Percentiles rank a stretch among this genome's conserved stretches.
phyloP scores from a whole-genome alignment of 495 filamentous ascomycete species.

The Lophiotrema nucula region DNA sequence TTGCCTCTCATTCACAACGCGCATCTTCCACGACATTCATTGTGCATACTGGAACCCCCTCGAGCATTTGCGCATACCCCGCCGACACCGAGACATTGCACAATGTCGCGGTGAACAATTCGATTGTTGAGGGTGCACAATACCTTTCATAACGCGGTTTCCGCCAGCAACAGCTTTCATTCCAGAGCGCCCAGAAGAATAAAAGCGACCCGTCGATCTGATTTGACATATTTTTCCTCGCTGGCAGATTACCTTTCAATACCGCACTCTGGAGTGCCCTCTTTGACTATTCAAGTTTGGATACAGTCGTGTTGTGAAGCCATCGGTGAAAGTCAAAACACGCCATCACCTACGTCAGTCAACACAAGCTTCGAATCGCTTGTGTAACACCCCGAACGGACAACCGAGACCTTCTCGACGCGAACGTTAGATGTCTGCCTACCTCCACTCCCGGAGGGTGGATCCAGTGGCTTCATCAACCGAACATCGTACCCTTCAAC shows the following conservation, averaged over 20 bases:
- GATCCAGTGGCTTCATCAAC: not conserved
- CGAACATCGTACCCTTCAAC: not conserved
- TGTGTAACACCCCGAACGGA: not conserved
- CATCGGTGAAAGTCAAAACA: no score
- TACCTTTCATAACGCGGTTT: slow-evolving; percentile 4
- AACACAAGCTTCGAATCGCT: not conserved
- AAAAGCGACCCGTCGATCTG: not conserved
- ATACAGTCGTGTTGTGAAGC: no score
- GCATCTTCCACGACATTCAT: not conserved
- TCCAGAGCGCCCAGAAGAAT: slow-evolving; percentile 5
- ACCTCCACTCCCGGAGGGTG: slow-evolving; percentile 27
- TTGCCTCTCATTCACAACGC: not conserved
- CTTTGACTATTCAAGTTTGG: not conserved
- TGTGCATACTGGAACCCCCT: no score
- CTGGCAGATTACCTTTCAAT: not conserved
- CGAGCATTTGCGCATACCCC: not conserved
- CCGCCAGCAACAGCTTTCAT: not conserved
- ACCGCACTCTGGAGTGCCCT: slow-evolving; percentile 8
- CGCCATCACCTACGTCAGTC: not conserved
- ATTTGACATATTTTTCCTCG: not conserved
- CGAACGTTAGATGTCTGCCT: slow-evolving; percentile 1
- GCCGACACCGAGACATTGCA: not conserved
- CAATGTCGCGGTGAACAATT: slow-evolving; percentile 16
- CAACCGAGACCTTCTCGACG: not conserved
- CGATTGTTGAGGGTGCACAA: slow-evolving; percentile 11